These are phyloP conservation scores for Salix caprea DNA, from an alignment of 345 rosid genomes.

Conservation along the genomic window DNA sequence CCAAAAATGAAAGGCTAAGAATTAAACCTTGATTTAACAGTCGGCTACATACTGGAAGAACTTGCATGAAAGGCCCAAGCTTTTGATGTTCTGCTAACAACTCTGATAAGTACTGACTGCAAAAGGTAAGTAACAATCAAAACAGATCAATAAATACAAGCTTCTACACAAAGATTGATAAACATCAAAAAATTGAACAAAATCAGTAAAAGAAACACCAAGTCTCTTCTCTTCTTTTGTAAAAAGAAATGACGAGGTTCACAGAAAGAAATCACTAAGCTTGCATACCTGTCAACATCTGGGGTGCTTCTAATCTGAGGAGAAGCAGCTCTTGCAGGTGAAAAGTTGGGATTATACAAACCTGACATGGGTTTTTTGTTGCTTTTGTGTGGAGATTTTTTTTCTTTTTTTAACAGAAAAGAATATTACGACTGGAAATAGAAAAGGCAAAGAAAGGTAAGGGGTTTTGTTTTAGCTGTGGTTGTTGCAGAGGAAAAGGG, in stretches of 20 bases:
- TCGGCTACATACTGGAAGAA: constrained; percentile 89
- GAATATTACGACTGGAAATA: constrained; percentile 7
- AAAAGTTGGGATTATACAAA: constrained; percentile 85
- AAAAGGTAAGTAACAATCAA: constrained; percentile 15
- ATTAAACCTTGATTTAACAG: constrained; percentile 81
- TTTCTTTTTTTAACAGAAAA: constrained; percentile 17
- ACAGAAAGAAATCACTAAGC: not conserved
- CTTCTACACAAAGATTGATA: not conserved
- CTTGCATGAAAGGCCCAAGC: constrained; percentile 94
- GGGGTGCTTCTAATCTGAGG: constrained; percentile 92
- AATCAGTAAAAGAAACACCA: not conserved
- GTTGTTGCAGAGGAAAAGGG: constrained; percentile 38
- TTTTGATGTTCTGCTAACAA: constrained; percentile 90
- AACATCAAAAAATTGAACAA: not conserved
- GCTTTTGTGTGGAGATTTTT: constrained; percentile 6
- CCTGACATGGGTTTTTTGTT: constrained; percentile 66
- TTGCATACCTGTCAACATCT: constrained; percentile 74
- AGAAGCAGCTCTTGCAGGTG: constrained; percentile 95
- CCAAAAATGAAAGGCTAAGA: constrained; percentile 36
- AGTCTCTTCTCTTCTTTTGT: not conserved
- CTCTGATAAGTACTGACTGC: constrained; percentile 84
- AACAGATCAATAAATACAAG: constrained; percentile 36
- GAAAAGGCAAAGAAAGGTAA: not conserved
- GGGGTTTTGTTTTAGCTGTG: constrained; percentile 35
- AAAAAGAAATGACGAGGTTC: not conserved